These are phyloP conservation scores for Geranomyces variabilis DNA, from an alignment of 192 early-diverging fungal species.

Conservation along the genomic window DNA sequence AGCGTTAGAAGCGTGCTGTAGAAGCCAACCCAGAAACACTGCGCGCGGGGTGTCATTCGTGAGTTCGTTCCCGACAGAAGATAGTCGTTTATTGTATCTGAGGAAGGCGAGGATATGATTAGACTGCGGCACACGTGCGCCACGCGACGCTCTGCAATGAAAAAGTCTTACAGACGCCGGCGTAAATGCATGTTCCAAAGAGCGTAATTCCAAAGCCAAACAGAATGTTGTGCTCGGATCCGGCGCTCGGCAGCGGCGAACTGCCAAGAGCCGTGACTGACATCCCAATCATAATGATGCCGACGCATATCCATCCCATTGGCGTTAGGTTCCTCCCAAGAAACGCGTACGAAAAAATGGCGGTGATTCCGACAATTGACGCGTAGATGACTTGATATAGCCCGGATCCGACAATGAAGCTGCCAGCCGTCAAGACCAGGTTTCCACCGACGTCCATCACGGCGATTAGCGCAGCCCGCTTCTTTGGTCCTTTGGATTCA, in stretches of 20 bases:
- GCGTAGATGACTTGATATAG: slow-evolving; percentile 50
- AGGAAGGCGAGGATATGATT: not conserved
- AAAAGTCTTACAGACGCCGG: slow-evolving; percentile 38
- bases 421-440: slow-evolving; percentile 35
- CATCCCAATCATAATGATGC: slow-evolving; percentile 44
- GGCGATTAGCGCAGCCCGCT: slow-evolving; percentile 18
- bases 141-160: not conserved
- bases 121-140: not conserved
- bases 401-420: slow-evolving; percentile 1
- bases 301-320: slow-evolving; percentile 41
- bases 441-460: slow-evolving; percentile 39
- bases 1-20: slow-evolving; percentile 40
- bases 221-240: slow-evolving; percentile 19
- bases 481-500: not conserved
- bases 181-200: slow-evolving; percentile 46
- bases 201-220: slow-evolving; percentile 46
- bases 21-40: slow-evolving; percentile 50
- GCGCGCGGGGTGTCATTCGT: slow-evolving; percentile 34
- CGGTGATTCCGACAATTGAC: slow-evolving; percentile 47
- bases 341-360: slow-evolving; percentile 32
- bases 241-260: not conserved
- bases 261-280: slow-evolving; percentile 4
- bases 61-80: slow-evolving; percentile 13
- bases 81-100: slow-evolving; percentile 49
- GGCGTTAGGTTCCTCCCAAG: slow-evolving; percentile 24